These are phyloP conservation scores for Shiraia sp. DNA, from an alignment of 2,329 filamentous ascomycete species.

Conservation along the genomic window DNA sequence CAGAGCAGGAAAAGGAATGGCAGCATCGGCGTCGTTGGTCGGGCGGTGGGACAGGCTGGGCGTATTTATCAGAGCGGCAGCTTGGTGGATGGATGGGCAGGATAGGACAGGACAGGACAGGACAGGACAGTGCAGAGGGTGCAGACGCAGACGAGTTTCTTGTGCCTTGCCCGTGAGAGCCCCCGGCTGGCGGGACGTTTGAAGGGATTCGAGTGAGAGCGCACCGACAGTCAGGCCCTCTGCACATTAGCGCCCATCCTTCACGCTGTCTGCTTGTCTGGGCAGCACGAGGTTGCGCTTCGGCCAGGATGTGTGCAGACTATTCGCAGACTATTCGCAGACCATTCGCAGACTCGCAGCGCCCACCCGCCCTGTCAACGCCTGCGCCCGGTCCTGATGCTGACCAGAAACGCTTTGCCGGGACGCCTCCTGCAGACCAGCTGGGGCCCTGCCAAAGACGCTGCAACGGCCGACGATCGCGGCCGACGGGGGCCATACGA, in stretches of 20 bases:
- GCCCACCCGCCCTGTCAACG: constrained; percentile 31
- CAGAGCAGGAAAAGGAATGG: too few species aligned
- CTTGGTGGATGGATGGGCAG: constrained; percentile 6
- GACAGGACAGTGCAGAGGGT: constrained; percentile 19
- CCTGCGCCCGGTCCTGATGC: constrained; percentile 41
- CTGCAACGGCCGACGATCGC: constrained; percentile 19
- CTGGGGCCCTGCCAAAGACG: too few species aligned
- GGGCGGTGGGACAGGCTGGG: too few species aligned
- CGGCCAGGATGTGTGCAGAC: constrained; percentile 37
- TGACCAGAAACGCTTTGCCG: constrained; percentile 40
- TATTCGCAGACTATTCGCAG: constrained; percentile 16
- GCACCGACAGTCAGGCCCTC: constrained; percentile 24
- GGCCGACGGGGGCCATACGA: constrained; percentile 4
- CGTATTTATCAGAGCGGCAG: too few species aligned
- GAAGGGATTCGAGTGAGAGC: constrained; percentile 23
- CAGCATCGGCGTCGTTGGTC: too few species aligned
- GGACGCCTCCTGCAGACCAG: constrained; percentile 19
- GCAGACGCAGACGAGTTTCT: too few species aligned
- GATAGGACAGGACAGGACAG: constrained; percentile 9
- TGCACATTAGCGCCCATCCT: constrained; percentile 32
- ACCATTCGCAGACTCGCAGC: constrained; percentile 12
- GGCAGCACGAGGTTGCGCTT: constrained; percentile 30
- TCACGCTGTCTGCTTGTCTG: constrained; percentile 25
- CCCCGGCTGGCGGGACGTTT: constrained; percentile 27
- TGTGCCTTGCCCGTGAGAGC: too few species aligned